Conservation (phyloP, 306 rosid genomes). For the Amphicarpaea edgeworthii region DNA sequence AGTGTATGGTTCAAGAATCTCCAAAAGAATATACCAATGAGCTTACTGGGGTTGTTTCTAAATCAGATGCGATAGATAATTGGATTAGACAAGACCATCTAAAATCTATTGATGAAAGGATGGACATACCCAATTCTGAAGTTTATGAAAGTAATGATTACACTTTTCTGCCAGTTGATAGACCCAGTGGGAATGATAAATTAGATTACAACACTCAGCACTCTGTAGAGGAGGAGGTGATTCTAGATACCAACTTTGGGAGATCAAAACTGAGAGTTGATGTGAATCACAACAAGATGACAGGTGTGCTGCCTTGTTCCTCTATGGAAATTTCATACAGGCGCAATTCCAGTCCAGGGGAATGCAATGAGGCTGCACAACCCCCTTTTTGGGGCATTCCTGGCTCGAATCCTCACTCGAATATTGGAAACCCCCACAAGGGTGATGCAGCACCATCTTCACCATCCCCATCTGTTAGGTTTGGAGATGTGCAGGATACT, state of each 20-base stretch:
- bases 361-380: conserved; percentile 61
- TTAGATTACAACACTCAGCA: conserved; percentile 47
- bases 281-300: conserved; percentile 41
- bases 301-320: conserved; percentile 51
- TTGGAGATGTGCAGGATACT: conserved; percentile 65
- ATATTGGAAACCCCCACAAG: conserved; percentile 48
- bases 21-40: conserved; percentile 55
- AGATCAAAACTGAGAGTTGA: conserved; percentile 50
- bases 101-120: conserved; percentile 64
- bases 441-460: conserved; percentile 50
- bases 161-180: conserved; percentile 51
- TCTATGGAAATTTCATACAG: conserved; percentile 51
- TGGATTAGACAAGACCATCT: conserved; percentile 55
- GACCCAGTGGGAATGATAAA: conserved; percentile 47
- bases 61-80: conserved; percentile 51
- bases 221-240: conserved; percentile 54
- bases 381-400: conserved; percentile 63
- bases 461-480: conserved; percentile 49
- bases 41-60: conserved; percentile 49
- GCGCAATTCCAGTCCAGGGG: conserved; percentile 54
- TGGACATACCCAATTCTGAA: conserved; percentile 57
- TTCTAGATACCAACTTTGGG: conserved; percentile 53
- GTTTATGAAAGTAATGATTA: conserved; percentile 49
- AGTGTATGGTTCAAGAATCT: conserved; percentile 52
- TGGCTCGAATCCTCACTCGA: conserved; percentile 54